Evolutionary conservation across 2,329 filamentous ascomycete species (phyloP), one percentile per base, ranked within the genome.

Genomic region (Colletotrichum gloeosporioides): DNA sequence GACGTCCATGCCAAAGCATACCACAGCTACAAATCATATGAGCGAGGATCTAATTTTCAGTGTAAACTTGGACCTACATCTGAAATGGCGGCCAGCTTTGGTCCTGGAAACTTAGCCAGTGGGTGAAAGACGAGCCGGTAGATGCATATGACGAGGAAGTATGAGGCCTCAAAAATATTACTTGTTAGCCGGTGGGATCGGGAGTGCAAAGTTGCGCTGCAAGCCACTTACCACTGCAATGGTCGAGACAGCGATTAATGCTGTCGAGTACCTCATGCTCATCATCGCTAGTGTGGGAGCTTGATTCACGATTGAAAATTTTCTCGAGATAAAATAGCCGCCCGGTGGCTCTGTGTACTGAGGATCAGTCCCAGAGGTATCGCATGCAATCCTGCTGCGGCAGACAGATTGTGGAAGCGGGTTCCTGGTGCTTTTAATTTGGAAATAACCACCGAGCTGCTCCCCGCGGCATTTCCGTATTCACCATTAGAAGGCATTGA

Each of bases 281-380:
- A 3, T 22, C 10, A 49, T 49, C 4, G 6, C 10, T 49, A 2
- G 18, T 49, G 44, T 7, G 1, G 1, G 22, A 10, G 6, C 13
- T 2, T 49, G 18, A 13, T 49, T 7, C 44, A 49, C 18, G 0
- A 13, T 7, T 22, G 6, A 49, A 6, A 22, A 3, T 6, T 22
- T 49, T 3, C 6, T 49, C n/a, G 13, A 53, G 8, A 4, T 53
- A 0, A 8, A 53, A 13, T 13, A 13, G 6, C 12, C 10, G 6
- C 10, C 0, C 44, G n/a, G 1, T 53, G 10, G 44, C n/a, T 13
- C n/a, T 7, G 1, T 13, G 44, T 6, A 4, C 0, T 22, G 10
- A 13, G 10, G 1, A 22, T 49, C n/a, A 49, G n/a, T 49, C 9
- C 5, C 9, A 4, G 3, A 6, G 18, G 3, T 6, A 12, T n/a